Evolutionary conservation across 129 eudicot species (phyloP).

Genomic region (Chrysanthemum lavandulifolium): DNA sequence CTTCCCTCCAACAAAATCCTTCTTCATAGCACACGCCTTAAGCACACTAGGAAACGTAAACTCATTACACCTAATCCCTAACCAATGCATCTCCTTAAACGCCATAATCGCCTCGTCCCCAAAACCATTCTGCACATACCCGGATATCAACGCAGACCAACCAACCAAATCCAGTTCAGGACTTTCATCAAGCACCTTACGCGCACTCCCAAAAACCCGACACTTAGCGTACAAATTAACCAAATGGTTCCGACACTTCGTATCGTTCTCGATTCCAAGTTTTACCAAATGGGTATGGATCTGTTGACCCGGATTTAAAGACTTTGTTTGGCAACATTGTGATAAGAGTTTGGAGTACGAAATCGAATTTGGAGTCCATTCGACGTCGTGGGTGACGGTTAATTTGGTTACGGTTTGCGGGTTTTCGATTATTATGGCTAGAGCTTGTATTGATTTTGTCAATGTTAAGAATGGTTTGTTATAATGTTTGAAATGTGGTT

Average conservation of each 20-base stretch:
- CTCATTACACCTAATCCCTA: conserved; percentile 71
- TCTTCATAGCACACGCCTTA: conserved; percentile 69
- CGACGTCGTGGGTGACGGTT: conserved; percentile 22
- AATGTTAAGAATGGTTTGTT: conserved; percentile 12
- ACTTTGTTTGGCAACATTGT: conserved; percentile 47
- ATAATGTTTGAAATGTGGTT: conserved; percentile 33
- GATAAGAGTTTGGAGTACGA: conserved; percentile 60
- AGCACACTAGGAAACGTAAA: conserved; percentile 79
- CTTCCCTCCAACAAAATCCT: conserved; percentile 59
- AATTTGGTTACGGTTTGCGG: conserved; percentile 18
- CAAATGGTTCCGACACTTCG: conserved; percentile 58
- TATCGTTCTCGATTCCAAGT: conserved; percentile 39
- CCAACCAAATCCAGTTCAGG: conserved; percentile 79
- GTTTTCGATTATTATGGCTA: conserved; percentile 22
- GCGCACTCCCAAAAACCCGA: conserved; percentile 47
- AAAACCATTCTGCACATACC: conserved; percentile 66
- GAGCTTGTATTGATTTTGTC: conserved; percentile 25
- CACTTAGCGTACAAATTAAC: conserved; percentile 65
- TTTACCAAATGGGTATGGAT: conserved; percentile 67
- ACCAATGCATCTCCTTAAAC: conserved; percentile 54
- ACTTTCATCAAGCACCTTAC: conserved; percentile 72
- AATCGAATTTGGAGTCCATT: conserved; percentile 28
- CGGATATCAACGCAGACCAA: conserved; percentile 93
- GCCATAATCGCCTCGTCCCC: conserved; percentile 55
- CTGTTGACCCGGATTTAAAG: conserved; percentile 50